Base-by-base conservation (phyloP, 1,139 yeast species). In the Scheffersomyces illinoinensis region DNA sequence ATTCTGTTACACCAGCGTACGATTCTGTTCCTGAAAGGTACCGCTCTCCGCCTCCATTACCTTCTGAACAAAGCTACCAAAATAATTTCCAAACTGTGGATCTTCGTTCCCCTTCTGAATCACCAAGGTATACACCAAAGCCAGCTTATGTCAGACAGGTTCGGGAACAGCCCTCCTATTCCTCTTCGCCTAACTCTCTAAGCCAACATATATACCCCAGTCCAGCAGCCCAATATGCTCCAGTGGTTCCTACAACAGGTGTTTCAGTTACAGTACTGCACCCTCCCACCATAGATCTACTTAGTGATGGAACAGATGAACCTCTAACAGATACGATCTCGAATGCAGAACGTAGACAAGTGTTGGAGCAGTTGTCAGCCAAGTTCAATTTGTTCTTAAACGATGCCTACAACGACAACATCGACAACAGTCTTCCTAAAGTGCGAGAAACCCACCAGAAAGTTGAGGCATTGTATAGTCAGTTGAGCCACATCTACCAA, bases 401-500 rank as follows among this genome's bases (percentile, higher is more conserved):
- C 6, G 51, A 48, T 21, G 24, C 51, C 24, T 48, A 48, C 24
- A 53, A 53, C 21, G 57, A 57, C n/a, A 57, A 59, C 39, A 49
- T 53, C 43, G 58, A 60, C 47, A 43, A 52, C 12, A n/a, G 61
- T 1, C 23, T 66, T 14, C 59, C 62, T 5, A 59, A 57, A 20
- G 60, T 65, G 18, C 59, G 63, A 43, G 66, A 62, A 8, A 63
- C 62, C 26, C 55, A 56, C 8, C 57, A 56, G 20, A 77, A 76
- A 56, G 66, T 76, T 2, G 68, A 68, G 18, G 76, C 77, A 0
- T 67, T 81, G 7, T 68, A 70, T 57, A 61, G 70, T 0, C 84
- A 79, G 60, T 67, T 80, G 21, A 62, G 58, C 33, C 78, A 76
- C 61, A 84, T 80, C 59, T 67, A 72, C 58, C 72, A 68, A 18